Percentiles rank a stretch among this genome's conserved stretches.
Conservation (phyloP, 139 green algal genomes). For the Protoeuglena noctilucae region DNA sequence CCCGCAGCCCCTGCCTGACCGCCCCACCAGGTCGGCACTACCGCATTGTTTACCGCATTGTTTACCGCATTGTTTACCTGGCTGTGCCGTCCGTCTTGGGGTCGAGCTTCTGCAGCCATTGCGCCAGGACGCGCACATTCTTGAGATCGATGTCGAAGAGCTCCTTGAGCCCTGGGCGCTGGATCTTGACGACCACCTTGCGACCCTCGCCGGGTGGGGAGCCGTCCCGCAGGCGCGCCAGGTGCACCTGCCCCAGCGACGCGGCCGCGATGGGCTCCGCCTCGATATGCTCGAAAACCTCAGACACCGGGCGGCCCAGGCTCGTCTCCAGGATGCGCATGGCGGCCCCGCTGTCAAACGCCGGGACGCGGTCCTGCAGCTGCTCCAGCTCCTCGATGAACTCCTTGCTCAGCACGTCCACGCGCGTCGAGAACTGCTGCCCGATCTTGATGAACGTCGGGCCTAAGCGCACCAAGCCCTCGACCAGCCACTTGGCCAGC, state of each 20-base stretch:
- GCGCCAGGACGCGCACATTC: slow-evolving; percentile 77
- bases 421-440: slow-evolving; percentile 91
- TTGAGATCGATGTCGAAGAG: slow-evolving; percentile 96
- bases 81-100: slow-evolving; percentile 92
- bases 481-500: slow-evolving; percentile 85
- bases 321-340: slow-evolving; percentile 63
- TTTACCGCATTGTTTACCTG: no score
- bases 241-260: slow-evolving; percentile 84
- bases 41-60: no score
- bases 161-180: slow-evolving; percentile 84
- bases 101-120: slow-evolving; percentile 60
- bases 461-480: slow-evolving; percentile 79
- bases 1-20: no score
- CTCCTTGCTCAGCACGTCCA: slow-evolving; percentile 83
- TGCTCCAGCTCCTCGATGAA: slow-evolving; percentile 91
- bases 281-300: slow-evolving; percentile 77
- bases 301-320: slow-evolving; percentile 43
- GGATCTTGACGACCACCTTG: slow-evolving; percentile 90
- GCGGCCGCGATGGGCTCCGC: slow-evolving; percentile 76
- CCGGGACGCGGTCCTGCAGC: slow-evolving; percentile 91
- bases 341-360: slow-evolving; percentile 64
- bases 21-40: no score
- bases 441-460: slow-evolving; percentile 91
- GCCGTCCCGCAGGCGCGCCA: slow-evolving; percentile 58
- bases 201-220: no score